Evolutionary conservation across 192 early-diverging fungal species (phyloP).

Genomic region (Lobosporangium transversale): DNA sequence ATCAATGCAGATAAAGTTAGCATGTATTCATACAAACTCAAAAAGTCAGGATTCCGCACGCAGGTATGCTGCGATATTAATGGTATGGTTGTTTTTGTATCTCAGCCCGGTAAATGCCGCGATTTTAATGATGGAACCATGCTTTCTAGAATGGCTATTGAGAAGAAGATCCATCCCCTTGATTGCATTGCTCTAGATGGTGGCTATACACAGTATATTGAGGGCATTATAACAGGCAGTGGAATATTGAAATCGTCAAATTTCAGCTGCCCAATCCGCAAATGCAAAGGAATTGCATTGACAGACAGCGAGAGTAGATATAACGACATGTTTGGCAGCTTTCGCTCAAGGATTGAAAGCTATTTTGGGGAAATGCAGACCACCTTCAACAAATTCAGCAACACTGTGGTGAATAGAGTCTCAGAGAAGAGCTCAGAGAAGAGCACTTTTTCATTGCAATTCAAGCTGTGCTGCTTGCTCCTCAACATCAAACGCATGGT

Average conservation of each 20-base stretch:
- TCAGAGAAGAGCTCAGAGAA: slow-evolving; percentile 3
- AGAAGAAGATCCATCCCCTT: slow-evolving; percentile 21
- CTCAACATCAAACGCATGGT: no score
- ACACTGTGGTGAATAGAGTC: slow-evolving; percentile 21
- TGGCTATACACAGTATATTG: slow-evolving; percentile 19
- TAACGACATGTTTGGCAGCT: slow-evolving; percentile 27
- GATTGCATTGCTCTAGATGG: slow-evolving; percentile 46
- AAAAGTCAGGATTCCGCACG: no score
- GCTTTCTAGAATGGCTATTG: slow-evolving; percentile 24
- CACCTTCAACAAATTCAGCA: no score
- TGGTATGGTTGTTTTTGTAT: no score
- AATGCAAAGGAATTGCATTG: slow-evolving; percentile 20
- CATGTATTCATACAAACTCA: no score
- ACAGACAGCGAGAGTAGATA: slow-evolving; percentile 22
- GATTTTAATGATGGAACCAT: no score
- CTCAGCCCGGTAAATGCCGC: no score
- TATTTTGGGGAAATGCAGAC: no score
- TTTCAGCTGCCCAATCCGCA: slow-evolving; percentile 31
- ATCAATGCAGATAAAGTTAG: slow-evolving; percentile 24
- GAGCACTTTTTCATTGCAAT: no score
- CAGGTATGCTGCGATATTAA: slow-evolving; percentile 30
- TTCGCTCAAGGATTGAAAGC: no score
- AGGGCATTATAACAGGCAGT: slow-evolving; percentile 6
- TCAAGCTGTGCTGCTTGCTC: no score
- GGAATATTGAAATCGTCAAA: not conserved